Evolutionary conservation across 2,329 filamentous ascomycete genomes (phyloP).

Genomic region (Westerdykella sp.): DNA sequence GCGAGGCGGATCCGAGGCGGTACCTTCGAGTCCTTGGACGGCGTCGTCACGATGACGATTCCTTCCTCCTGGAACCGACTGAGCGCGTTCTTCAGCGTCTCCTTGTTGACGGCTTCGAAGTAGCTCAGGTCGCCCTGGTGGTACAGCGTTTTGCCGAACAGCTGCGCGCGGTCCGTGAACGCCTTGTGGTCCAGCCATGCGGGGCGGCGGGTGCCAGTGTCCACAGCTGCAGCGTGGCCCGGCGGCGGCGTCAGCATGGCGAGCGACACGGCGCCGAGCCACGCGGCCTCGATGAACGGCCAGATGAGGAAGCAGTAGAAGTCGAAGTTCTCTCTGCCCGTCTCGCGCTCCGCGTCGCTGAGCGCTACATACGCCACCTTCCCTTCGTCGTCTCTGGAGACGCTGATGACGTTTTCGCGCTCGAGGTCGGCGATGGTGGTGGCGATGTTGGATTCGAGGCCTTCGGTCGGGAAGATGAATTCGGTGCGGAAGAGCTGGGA

Average conservation of each 20-base stretch:
- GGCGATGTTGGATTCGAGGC: conserved; percentile 71
- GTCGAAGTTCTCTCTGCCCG: conserved; percentile 89
- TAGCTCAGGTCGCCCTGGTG: conserved; percentile 96
- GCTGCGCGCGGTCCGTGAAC: conserved; percentile 73
- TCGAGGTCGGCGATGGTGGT: conserved; percentile 74
- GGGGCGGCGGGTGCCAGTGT: no score
- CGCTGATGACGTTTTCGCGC: conserved; percentile 66
- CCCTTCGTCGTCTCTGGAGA: conserved; percentile 44
- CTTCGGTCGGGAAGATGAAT: conserved; percentile 91
- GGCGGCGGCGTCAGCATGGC: conserved; percentile 76
- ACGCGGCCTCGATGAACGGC: conserved; percentile 93
- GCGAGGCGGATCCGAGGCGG: conserved; percentile 62
- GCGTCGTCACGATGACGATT: conserved; percentile 68
- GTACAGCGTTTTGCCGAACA: conserved; percentile 90
- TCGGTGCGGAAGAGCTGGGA: conserved; percentile 89
- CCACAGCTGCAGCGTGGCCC: conserved; percentile 48
- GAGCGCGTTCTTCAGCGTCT: conserved; percentile 92
- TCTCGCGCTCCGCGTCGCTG: conserved; percentile 65
- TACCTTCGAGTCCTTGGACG: conserved; percentile 53
- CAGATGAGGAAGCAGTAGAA: conserved; percentile 99
- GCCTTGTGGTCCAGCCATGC: conserved; percentile 73
- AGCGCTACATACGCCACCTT: conserved; percentile 64
- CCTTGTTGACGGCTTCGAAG: conserved; percentile 97
- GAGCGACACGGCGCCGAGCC: conserved; percentile 83
- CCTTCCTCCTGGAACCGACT: conserved; percentile 83